phyloP scores from a whole-genome alignment of 1,139 yeast genomes.

The Chernovozyma aurita region DNA sequence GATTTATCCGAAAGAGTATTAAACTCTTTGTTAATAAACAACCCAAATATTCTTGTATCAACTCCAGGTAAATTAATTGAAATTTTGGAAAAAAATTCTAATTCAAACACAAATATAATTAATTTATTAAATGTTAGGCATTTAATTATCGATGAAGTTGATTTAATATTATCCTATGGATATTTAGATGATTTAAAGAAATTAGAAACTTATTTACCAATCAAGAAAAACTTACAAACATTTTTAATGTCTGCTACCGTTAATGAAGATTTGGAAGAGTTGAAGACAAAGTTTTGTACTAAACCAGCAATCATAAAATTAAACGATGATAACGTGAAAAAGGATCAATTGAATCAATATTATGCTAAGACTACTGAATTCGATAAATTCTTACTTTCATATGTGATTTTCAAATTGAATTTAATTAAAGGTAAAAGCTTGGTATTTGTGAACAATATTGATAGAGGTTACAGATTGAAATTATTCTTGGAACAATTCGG shows the following conservation, averaged over 20 bases:
- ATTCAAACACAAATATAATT: constrained; percentile 30
- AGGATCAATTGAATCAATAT: constrained; percentile 71
- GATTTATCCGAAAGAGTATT: constrained; percentile 71
- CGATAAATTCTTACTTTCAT: constrained; percentile 85
- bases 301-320: constrained; percentile 81
- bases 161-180: constrained; percentile 84
- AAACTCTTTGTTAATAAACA: constrained; percentile 61
- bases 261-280: constrained; percentile 74
- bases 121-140: constrained; percentile 55
- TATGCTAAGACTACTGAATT: constrained; percentile 84
- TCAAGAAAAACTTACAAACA: constrained; percentile 75
- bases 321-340: constrained; percentile 57
- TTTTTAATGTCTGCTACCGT: constrained; percentile 96
- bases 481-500: constrained; percentile 94
- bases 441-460: constrained; percentile 88
- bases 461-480: constrained; percentile 90
- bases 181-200: constrained; percentile 77
- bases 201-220: constrained; percentile 60
- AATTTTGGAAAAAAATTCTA: constrained; percentile 46
- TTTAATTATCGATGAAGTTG: constrained; percentile 94
- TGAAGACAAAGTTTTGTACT: constrained; percentile 77
- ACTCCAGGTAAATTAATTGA: constrained; percentile 80
- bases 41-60: constrained; percentile 78
- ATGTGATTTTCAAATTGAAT: constrained; percentile 85
- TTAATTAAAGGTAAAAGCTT: constrained; percentile 89